Conservation (phyloP, 1,284 basidiomycete genomes). For the Cronartium quercuum region DNA sequence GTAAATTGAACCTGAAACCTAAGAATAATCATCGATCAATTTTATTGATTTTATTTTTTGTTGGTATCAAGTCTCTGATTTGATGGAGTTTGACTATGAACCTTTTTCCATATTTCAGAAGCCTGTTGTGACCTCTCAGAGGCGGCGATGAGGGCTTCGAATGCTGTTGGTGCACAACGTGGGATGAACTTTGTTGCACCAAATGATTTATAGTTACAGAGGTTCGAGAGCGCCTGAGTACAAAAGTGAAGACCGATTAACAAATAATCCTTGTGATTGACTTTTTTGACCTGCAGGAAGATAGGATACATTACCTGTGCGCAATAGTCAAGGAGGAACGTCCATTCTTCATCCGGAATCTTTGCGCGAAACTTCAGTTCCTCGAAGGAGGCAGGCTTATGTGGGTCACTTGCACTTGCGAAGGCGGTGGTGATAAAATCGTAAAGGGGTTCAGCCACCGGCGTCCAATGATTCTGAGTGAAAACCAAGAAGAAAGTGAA, state of each 20-base stretch:
- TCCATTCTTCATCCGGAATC: constrained; percentile 60
- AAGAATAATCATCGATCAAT: background rate
- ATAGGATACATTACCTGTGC: constrained; percentile 56
- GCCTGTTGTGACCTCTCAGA: constrained; percentile 60
- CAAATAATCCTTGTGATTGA: no score
- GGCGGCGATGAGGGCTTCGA: constrained; percentile 59
- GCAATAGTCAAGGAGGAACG: constrained; percentile 63
- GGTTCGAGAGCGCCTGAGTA: constrained; percentile 62
- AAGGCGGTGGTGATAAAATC: constrained; percentile 42
- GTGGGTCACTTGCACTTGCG: background rate
- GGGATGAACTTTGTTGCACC: constrained; percentile 77
- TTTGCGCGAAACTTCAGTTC: constrained; percentile 57
- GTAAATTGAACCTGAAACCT: constrained; percentile 70
- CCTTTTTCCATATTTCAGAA: constrained; percentile 60
- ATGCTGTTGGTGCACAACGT: constrained; percentile 59
- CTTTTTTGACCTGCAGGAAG: background rate
- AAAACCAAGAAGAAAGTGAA: constrained; percentile 65
- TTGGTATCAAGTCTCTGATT: background rate
- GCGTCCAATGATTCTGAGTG: constrained; percentile 49
- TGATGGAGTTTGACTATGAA: constrained; percentile 43
- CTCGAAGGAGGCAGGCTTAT: constrained; percentile 56
- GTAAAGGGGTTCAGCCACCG: constrained; percentile 39
- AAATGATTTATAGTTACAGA: constrained; percentile 54
- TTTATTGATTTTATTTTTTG: background rate
- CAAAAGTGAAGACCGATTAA: constrained; percentile 3